Evolutionary conservation across 2,329 filamentous ascomycete genomes (phyloP), one percentile per base, ranked within the genome.

Genomic region (Pyricularia sp.): DNA sequence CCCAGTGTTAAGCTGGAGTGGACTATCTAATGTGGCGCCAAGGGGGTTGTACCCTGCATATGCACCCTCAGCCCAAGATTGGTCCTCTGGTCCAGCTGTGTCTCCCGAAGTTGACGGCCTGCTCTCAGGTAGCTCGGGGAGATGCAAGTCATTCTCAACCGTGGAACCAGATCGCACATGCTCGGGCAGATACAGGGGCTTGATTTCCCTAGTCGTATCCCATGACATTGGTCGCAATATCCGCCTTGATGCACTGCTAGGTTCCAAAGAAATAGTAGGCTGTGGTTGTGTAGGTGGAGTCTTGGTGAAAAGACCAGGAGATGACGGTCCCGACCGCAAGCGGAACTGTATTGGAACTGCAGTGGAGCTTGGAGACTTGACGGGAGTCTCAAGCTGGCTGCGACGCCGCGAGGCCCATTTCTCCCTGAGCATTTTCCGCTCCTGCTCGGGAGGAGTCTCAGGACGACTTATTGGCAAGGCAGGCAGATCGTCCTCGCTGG

Each of bases 171-270:
- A 71, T 10, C 82, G 80, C 3, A 81, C 81, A 71, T 81, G 88
- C 77, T 96, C 92, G 7, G 97, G 87, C 26, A 97, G 88, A 78
- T 92, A 94, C 10, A 97, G 81, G 0, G 94, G 94, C 72, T 91
- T 89, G 74, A 94, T 90, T 75, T 95, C 92, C 68, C 86, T 86
- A 23, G 84, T 84, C 71, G 79, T 86, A 64, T 88, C 87, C 87
- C 87, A 89, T 0, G 86, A 89, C 14, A 81, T 87, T 14, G 86
- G 86, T 5, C 87, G 82, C 26, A 81, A 74, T 61, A 79, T 75
- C 66, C 79, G 77, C 72, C 79, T 82, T 17, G 73, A 73, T 17
- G 77, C 72, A 36, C 75, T 76, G 69, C 72, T 74, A 31, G 31
- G 59, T 61, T 50, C 67, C 20, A 65, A 26, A 55, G 65, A 2